Evolutionary conservation across 2,329 filamentous ascomycete species (phyloP), one percentile per base, ranked within the genome.

Genomic region (Coleophoma cylindrospora): DNA sequence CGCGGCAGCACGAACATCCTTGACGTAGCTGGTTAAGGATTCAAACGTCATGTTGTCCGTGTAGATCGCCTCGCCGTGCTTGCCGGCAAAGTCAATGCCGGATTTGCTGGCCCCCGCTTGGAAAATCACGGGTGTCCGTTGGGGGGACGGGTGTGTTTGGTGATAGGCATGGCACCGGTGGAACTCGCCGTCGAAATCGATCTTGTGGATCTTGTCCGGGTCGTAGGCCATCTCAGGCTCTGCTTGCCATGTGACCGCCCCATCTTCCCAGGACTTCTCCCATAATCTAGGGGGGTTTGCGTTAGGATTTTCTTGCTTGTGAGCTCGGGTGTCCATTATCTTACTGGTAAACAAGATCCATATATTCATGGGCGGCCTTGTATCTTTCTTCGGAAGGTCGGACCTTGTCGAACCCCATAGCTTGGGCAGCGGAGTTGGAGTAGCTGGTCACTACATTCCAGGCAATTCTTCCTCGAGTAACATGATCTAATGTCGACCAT

Each of bases 61-160:
- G 57, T 88, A 88, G 43, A 88, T 83, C 2, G 77, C 83, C 60
- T 89, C 85, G 0, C 84, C 84, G 60, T 88, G 83, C 57, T 83
- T 78, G 0, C 83, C 80, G 0, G 82, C 83, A 57, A 89, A 89
- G 0, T 69, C 66, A 64, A 84, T 86, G 1, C 86, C 85, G 0
- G 83, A 76, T 43, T 74, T 78, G 0, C 81, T 85, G 0, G 84
- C 84, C 0, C 86, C 85, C 0, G 86, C 86, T 64, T 89, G 85
- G 3, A 89, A 61, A 9, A 62, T 34, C 17, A 61, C 58, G 10
- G 60, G 60, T 0, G 60, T 61, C 22, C 60, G 46, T 37, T 62
- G 57, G 12, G 50, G 55, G 69, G 36, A 38, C 1, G 36, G 36
- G 11, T 38, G 36, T 7, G 36, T 38, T 6, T 38, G 36, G 36